Base-by-base conservation (phyloP, 2,329 filamentous ascomycete genomes). In the Fusarium sp. region DNA sequence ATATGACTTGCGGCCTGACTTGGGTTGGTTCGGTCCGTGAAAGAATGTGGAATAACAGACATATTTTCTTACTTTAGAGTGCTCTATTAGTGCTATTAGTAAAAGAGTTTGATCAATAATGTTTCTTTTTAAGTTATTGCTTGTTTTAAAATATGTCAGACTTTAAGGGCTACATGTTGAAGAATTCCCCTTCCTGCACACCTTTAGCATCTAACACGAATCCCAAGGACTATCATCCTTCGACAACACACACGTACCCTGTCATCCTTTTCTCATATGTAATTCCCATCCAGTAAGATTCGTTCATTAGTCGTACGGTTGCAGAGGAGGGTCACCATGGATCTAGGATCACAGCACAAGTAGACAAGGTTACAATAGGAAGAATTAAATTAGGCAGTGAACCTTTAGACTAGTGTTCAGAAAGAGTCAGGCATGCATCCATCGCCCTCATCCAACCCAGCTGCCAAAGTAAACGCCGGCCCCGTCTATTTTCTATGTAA, bases 401-500 rank as follows among this genome's bases (percentile, higher is more conserved):
- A 60, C 51, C 50, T 49, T 67, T 48, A 47, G 48, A 51, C 64
- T 48, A 46, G 49, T 51, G 46, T 49, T 57, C 43, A 42, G 52
- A 28, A 44, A 32, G 15, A 67, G 26, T 53, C n/a, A 17, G 51
- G 44, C 56, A 50, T 10, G 17, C 50, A 53, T 62, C 62, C 39
- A 69, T 52, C 54, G 45, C 56, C 56, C 30, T 46, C 21, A 46
- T 47, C 51, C 55, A 39, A 38, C 38, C 54, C 46, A 54, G 45
- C 60, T 57, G 58, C 57, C 57, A 42, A 51, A 49, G 56, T 55
- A 55, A 70, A 73, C 71, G 66, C 71, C 71, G 46, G 32, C 56
- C 64, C 62, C 58, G 57, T 73, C 66, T 73, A 73, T 73, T 65
- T 20, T 73, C 62, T 73, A 66, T 52, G 56, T 51, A 54, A 38